Evolutionary conservation across 2,329 filamentous ascomycete genomes (phyloP).

Genomic region (Dactylonectria macrodidyma): DNA sequence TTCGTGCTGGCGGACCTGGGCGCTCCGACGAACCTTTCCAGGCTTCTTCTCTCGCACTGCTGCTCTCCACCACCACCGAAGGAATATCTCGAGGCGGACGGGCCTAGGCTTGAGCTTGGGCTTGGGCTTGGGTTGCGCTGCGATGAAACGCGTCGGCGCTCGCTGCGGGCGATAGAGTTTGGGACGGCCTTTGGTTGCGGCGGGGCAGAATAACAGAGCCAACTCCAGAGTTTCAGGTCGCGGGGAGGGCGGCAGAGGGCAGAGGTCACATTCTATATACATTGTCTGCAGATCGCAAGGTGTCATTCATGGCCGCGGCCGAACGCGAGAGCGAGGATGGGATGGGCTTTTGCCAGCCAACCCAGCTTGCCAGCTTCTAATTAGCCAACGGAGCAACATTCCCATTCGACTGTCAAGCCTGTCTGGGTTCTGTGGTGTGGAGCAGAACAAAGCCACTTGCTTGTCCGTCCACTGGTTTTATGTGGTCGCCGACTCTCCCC

Average conservation of each 20-base stretch:
- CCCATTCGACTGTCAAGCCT: constrained; percentile 37
- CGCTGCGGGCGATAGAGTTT: constrained; percentile 27
- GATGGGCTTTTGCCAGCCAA: constrained; percentile 7
- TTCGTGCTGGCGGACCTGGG: constrained; percentile 14
- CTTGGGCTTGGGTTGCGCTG: background rate
- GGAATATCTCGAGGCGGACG: no score
- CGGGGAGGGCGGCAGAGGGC: constrained; percentile 31
- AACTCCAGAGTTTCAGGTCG: constrained; percentile 43
- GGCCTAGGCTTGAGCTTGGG: no score
- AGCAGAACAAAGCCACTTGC: constrained; percentile 21
- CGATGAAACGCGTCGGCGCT: constrained; percentile 33
- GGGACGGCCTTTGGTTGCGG: constrained; percentile 28
- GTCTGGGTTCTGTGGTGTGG: constrained; percentile 43
- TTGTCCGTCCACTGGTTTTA: constrained; percentile 39
- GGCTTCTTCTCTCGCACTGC: background rate
- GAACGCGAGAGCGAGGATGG: background rate
- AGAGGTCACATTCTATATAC: constrained; percentile 49
- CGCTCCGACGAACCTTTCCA: no score
- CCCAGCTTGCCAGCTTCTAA: constrained; percentile 16
- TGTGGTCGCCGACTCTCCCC: constrained; percentile 27
- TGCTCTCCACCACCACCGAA: background rate
- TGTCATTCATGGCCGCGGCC: background rate
- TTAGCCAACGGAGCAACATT: constrained; percentile 34
- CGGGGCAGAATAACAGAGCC: constrained; percentile 31
- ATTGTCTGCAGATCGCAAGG: constrained; percentile 18